Conservation (phyloP, 148 eudicot species). For the Rhododendron ferrugineum region DNA sequence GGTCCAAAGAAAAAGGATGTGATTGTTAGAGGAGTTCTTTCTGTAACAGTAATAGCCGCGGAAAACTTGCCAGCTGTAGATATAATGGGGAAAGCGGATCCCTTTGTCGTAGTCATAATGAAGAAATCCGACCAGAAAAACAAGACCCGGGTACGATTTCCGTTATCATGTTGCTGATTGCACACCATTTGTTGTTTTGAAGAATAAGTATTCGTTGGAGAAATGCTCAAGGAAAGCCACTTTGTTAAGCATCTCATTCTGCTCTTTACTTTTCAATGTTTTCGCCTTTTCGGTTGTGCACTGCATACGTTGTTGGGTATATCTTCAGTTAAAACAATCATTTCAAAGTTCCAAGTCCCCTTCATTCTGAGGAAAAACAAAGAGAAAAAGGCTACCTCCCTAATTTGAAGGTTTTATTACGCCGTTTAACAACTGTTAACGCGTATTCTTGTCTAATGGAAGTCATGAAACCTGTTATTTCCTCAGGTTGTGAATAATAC, state of each 20-base stretch:
- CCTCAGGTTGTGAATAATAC: conserved; percentile 69
- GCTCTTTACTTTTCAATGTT: background rate
- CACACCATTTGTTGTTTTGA: background rate
- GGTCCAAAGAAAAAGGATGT: conserved; percentile 42
- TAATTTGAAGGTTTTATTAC: background rate
- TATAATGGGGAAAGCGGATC: conserved; percentile 77
- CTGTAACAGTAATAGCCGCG: conserved; percentile 70
- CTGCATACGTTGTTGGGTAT: background rate
- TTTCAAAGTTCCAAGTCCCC: background rate
- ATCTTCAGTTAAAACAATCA: background rate
- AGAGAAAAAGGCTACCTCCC: background rate
- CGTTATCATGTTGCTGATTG: background rate
- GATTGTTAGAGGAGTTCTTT: conserved; percentile 77
- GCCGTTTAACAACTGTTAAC: background rate
- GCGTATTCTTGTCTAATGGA: background rate
- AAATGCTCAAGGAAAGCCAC: background rate
- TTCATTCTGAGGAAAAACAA: background rate
- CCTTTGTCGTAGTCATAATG: conserved; percentile 59
- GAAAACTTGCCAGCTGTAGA: conserved; percentile 74
- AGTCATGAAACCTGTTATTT: background rate
- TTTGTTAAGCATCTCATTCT: background rate
- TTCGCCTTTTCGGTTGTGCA: background rate
- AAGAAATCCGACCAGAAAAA: conserved; percentile 58
- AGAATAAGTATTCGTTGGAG: background rate
- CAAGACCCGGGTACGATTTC: conserved; percentile 72